Evolutionary conservation across 2,329 filamentous ascomycete species (phyloP).

Genomic region (Didymella glomerata): DNA sequence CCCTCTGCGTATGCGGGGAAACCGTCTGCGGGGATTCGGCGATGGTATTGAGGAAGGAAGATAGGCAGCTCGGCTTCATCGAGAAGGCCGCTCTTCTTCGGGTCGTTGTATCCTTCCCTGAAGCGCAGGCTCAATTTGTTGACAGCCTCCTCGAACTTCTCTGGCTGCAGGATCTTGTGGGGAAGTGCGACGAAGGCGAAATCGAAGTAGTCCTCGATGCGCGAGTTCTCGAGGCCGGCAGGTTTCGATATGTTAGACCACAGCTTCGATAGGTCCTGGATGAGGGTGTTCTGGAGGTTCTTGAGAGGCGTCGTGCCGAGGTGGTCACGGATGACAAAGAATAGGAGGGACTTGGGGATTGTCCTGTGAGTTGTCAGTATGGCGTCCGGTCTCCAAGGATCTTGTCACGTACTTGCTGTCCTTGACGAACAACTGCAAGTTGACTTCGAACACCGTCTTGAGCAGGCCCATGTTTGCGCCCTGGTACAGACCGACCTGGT

Average conservation of each 20-base stretch:
- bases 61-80: slow-evolving; percentile 81
- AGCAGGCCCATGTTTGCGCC: slow-evolving; percentile 98
- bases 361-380: slow-evolving; percentile 63
- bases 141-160: slow-evolving; percentile 85
- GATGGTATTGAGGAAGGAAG: slow-evolving; percentile 93
- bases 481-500: slow-evolving; percentile 97
- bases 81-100: slow-evolving; percentile 66
- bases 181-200: slow-evolving; percentile 96
- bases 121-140: slow-evolving; percentile 83
- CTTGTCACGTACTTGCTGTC: slow-evolving; percentile 77
- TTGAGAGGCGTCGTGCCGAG: slow-evolving; percentile 88
- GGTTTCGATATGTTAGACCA: slow-evolving; percentile 96
- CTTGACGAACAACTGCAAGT: slow-evolving; percentile 94
- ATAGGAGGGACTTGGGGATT: slow-evolving; percentile 87
- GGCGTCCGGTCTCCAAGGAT: not conserved
- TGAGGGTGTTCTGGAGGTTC: slow-evolving; percentile 87
- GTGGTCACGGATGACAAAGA: slow-evolving; percentile 98
- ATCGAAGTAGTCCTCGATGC: slow-evolving; percentile 97
- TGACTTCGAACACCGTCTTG: slow-evolving; percentile 99
- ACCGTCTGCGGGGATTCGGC: slow-evolving; percentile 95
- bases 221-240: slow-evolving; percentile 82
- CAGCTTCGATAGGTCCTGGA: slow-evolving; percentile 89
- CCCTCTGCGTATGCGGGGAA: slow-evolving; percentile 92
- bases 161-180: slow-evolving; percentile 94
- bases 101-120: slow-evolving; percentile 77